A percentile compares a stretch with the other conserved stretches of the same genome.
These are phyloP conservation scores for Suillus lakei DNA, from an alignment of 768 basidiomycete genomes.

Conservation along the genomic window DNA sequence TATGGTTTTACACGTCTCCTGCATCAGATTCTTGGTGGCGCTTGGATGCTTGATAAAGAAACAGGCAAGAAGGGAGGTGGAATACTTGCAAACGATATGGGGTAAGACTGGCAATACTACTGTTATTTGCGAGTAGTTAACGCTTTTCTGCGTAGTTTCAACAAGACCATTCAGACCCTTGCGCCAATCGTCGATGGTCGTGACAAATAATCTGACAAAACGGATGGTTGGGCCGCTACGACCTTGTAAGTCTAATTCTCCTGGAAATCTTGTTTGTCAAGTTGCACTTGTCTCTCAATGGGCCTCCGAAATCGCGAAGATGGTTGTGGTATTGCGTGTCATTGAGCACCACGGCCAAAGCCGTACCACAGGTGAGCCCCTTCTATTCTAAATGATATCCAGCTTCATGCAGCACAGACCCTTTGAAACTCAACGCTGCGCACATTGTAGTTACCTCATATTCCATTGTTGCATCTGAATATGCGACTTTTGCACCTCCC, in stretches of 20 bases:
- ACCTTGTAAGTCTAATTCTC: conserved; percentile 61
- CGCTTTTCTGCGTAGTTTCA: conserved; percentile 52
- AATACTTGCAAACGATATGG: conserved; percentile 92
- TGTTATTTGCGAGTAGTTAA: not conserved
- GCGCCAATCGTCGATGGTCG: conserved; percentile 85
- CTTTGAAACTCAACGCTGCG: conserved; percentile 50
- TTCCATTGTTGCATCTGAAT: conserved; percentile 81
- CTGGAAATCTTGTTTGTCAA: conserved; percentile 67
- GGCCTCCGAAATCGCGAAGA: conserved; percentile 82
- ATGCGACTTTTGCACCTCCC: conserved; percentile 52
- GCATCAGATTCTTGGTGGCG: conserved; percentile 85
- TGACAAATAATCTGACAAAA: conserved; percentile 68
- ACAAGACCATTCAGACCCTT: conserved; percentile 92
- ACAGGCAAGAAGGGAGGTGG: conserved; percentile 80
- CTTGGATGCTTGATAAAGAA: conserved; percentile 90
- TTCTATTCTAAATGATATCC: not conserved
- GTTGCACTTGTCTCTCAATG: conserved; percentile 90
- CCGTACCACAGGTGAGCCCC: conserved; percentile 65
- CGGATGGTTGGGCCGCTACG: conserved; percentile 70
- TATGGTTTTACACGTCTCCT: conserved; percentile 74
- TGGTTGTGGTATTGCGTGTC: conserved; percentile 69
- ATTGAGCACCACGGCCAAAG: conserved; percentile 82
- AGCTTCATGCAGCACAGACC: conserved; percentile 48
- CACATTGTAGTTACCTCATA: conserved; percentile 91
- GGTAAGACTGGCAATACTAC: conserved; percentile 45